Base-by-base conservation (phyloP, 176 grass and related monocot species). In the Zizania latifolia region DNA sequence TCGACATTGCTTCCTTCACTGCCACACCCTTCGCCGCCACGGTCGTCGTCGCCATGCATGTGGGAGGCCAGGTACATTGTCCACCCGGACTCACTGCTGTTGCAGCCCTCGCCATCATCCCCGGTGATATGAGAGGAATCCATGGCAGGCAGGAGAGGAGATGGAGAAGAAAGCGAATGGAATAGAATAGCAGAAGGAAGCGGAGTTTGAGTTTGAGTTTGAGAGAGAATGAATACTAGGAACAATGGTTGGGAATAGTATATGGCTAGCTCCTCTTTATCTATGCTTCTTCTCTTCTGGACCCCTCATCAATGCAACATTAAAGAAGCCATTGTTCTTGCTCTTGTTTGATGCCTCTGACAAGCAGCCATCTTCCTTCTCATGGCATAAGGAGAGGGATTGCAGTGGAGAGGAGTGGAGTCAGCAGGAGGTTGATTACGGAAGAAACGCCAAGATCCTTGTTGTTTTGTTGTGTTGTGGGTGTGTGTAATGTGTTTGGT, bases 1-100 rank as follows among this genome's bases (percentile, higher is more conserved):
- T 87, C 86, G 24, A 89, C 89, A 27, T 78, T 74, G 70, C 80
- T 83, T 16, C 65, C 89, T 45, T 87, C 76, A 3, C 72, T 78
- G 70, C 48, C 84, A 34, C 84, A 75, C 0, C 56, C 70, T 32
- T 90, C 82, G 65, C 68, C 30, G 13, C 76, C 83, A 62, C 28
- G 19, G 6, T 82, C 78, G 19, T 34, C 83, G 8, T 75, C 81
- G 36, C 84, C 82, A 24, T 92, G 78, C 78, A 90, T 77, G 70
- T 90, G 93, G 38, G 93, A 93, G 70, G 66, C 82, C 17, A 97
- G 87, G 82, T 97, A 97, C 89, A 93, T 80, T 77, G 93, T 97
- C 93, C 93, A 97, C 29, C 93, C 90, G 6, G 93, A 97, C 75
- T 97, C 90, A 11, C 78, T 82, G 82, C 93, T 93, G 87, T 83